Conservation (phyloP, 192 early-diverging fungal species). For the Umbelopsis isabellina region DNA sequence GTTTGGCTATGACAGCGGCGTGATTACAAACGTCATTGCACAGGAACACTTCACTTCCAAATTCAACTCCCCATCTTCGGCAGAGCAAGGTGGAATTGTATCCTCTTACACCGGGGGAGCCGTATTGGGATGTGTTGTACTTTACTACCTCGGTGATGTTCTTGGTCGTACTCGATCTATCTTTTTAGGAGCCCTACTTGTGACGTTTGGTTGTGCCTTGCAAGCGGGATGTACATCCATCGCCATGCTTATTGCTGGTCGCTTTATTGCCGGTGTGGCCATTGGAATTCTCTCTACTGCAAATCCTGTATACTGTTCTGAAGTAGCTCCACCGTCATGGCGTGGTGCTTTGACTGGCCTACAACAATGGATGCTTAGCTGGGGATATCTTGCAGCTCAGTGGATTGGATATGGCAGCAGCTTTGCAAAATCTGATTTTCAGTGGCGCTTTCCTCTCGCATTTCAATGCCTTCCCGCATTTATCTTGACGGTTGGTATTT, state of each 20-base stretch:
- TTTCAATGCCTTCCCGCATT: slow-evolving; percentile 72
- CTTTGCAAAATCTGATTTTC: slow-evolving; percentile 29
- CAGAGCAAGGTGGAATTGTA: slow-evolving; percentile 49
- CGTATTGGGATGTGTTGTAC: slow-evolving; percentile 55
- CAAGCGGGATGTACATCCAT: slow-evolving; percentile 54
- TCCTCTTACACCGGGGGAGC: slow-evolving; percentile 59
- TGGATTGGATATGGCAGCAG: slow-evolving; percentile 46
- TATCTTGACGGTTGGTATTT: slow-evolving; percentile 58
- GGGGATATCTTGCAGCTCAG: slow-evolving; percentile 51
- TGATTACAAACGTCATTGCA: slow-evolving; percentile 62
- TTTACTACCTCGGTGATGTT: slow-evolving; percentile 56
- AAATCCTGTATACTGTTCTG: slow-evolving; percentile 61
- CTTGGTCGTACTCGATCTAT: slow-evolving; percentile 60
- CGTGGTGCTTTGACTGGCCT: slow-evolving; percentile 69
- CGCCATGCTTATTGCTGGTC: slow-evolving; percentile 62
- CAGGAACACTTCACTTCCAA: slow-evolving; percentile 51
- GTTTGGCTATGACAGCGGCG: slow-evolving; percentile 70
- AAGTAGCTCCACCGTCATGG: slow-evolving; percentile 63
- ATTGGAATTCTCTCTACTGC: slow-evolving; percentile 64
- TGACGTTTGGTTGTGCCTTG: slow-evolving; percentile 62
- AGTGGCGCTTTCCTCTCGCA: slow-evolving; percentile 72
- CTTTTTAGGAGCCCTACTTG: slow-evolving; percentile 52
- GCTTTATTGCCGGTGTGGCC: slow-evolving; percentile 68
- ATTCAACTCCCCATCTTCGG: slow-evolving; percentile 43
- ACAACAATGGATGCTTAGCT: slow-evolving; percentile 56